phyloP scores from a whole-genome alignment of 139 green algal genomes.

The Astrephomene gubernaculifera region DNA sequence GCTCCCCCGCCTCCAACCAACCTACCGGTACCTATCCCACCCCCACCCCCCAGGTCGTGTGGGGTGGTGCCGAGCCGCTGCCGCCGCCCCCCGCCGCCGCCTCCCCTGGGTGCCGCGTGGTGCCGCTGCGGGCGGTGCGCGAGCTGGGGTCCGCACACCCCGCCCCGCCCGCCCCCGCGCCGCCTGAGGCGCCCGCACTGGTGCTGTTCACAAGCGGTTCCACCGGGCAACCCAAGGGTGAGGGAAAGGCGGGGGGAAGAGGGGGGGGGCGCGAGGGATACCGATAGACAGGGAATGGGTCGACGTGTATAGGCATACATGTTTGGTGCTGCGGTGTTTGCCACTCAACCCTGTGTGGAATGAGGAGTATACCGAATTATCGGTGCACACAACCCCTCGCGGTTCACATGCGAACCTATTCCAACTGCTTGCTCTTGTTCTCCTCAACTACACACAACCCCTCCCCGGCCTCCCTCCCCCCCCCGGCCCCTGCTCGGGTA shows the following conservation, averaged over 20 bases:
- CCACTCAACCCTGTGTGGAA: no score
- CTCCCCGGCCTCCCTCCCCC: background rate
- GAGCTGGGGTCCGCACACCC: constrained; percentile 76
- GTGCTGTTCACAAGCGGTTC: constrained; percentile 97
- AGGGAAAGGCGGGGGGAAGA: background rate
- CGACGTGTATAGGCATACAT: background rate
- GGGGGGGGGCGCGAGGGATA: no score
- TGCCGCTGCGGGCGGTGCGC: constrained; percentile 76
- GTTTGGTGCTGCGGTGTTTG: no score
- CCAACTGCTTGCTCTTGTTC: no score
- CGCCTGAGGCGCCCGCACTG: constrained; percentile 82
- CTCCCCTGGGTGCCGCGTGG: constrained; percentile 53
- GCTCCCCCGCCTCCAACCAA: no score
- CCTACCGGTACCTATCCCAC: no score
- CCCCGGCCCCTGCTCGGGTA: background rate
- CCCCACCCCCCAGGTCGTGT: constrained; percentile 64
- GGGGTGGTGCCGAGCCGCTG: constrained; percentile 60
- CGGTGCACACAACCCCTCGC: background rate
- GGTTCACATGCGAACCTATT: no score
- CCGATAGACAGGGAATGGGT: no score
- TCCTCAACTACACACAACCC: background rate
- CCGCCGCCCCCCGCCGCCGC: constrained; percentile 60
- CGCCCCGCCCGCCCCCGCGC: constrained; percentile 82
- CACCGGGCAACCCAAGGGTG: constrained; percentile 89
- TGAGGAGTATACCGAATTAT: background rate